Evolutionary conservation across 257 asterid genomes (phyloP).

Genomic region (Gentiana dahurica): DNA sequence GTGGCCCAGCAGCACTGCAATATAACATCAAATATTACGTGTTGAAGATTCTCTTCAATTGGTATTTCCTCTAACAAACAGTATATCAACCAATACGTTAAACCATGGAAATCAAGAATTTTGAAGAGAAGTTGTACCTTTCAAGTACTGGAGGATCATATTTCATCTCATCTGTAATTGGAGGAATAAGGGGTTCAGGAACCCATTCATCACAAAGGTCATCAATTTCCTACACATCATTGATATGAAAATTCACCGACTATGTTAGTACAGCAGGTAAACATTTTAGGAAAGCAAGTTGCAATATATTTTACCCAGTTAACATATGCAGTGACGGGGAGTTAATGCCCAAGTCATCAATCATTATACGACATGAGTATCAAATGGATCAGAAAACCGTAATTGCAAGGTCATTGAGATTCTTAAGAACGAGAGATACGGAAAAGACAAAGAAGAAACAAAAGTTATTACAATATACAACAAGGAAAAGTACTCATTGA

Average conservation of each 20-base stretch:
- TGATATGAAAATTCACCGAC: conserved; percentile 7
- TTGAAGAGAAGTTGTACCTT: conserved; percentile 34
- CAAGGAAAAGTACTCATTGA: too few relatives aligned
- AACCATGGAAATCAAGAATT: too few relatives aligned
- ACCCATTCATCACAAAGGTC: conserved; percentile 93
- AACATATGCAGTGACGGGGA: too few relatives aligned
- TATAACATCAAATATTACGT: conserved; percentile 14
- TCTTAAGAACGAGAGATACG: too few relatives aligned
- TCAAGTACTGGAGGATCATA: conserved; percentile 77
- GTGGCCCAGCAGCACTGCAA: conserved; percentile 97
- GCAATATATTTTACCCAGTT: background rate
- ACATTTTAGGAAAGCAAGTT: conserved; percentile 5
- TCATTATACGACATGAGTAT: too few relatives aligned
- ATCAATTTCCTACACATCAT: conserved; percentile 73
- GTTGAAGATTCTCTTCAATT: background rate
- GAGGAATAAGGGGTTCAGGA: conserved; percentile 82
- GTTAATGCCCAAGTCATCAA: too few relatives aligned
- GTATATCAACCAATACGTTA: too few relatives aligned
- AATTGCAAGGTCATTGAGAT: too few relatives aligned
- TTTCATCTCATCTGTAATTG: conserved; percentile 53
- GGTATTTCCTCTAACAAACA: too few relatives aligned
- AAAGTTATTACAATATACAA: too few relatives aligned
- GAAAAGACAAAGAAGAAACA: too few relatives aligned
- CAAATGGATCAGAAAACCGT: too few relatives aligned
- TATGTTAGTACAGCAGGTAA: conserved; percentile 2